Percentiles rank a stretch among this genome's conserved stretches.
Conservation (phyloP, 2,329 filamentous ascomycete genomes). For the Penicillium sp. region DNA sequence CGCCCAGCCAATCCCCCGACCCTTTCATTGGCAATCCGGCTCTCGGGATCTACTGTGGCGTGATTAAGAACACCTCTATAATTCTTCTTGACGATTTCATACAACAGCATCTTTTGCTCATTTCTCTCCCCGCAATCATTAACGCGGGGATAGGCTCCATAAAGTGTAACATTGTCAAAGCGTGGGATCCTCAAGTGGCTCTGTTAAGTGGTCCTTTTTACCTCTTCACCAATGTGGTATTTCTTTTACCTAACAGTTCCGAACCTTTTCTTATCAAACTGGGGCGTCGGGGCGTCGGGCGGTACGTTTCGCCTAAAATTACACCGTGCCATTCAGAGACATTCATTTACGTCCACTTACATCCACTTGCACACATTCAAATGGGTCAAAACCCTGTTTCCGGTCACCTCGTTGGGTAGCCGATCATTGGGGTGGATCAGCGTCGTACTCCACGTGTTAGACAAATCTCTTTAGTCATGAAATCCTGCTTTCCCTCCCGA, state of each 20-base stretch:
- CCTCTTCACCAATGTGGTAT: slow-evolving; percentile 13
- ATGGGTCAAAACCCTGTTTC: slow-evolving; percentile 4
- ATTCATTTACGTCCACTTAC: not conserved
- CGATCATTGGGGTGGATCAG: slow-evolving; percentile 17
- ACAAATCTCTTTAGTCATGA: slow-evolving; percentile 13
- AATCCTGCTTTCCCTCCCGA: slow-evolving; percentile 12
- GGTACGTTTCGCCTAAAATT: slow-evolving; percentile 2
- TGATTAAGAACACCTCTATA: not conserved
- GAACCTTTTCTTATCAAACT: slow-evolving; percentile 22
- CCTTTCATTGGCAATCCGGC: slow-evolving; percentile 7
- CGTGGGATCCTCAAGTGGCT: not conserved
- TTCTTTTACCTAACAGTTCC: slow-evolving; percentile 24
- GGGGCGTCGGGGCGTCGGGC: not conserved
- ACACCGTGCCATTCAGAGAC: too few relatives aligned
- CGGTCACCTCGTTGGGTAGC: slow-evolving; percentile 14
- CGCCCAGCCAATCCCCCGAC: not conserved
- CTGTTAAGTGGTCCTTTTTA: not conserved
- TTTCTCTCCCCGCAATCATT: slow-evolving; percentile 1
- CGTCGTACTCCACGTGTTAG: slow-evolving; percentile 25
- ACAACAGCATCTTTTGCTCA: too few relatives aligned
- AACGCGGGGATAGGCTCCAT: slow-evolving; percentile 14
- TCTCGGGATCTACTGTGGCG: slow-evolving; percentile 5
- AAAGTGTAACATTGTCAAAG: not conserved
- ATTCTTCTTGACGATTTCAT: too few relatives aligned
- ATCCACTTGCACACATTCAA: not conserved